A percentile compares a stretch with the other conserved stretches of the same genome.
Conservation (phyloP, 2,329 filamentous ascomycete genomes). For the Aspergillus pseudoterreus region DNA sequence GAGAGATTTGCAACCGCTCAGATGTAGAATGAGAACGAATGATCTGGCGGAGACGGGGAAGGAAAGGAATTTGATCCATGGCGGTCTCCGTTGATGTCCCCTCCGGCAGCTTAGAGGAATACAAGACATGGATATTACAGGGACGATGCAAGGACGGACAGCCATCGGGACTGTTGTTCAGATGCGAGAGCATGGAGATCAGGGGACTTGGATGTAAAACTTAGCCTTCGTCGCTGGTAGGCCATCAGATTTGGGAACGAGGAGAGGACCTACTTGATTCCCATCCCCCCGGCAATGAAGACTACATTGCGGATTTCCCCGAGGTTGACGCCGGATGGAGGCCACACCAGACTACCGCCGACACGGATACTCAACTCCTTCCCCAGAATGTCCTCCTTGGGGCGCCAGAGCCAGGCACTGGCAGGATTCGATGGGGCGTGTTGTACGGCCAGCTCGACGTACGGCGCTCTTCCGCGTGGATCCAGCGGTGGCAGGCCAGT, state of each 20-base stretch:
- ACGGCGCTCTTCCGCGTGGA: slow-evolving; percentile 37
- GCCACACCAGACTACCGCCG: slow-evolving; percentile 78
- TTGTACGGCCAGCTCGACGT: slow-evolving; percentile 77
- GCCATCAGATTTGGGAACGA: too few relatives aligned
- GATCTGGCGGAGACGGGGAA: slow-evolving; percentile 42
- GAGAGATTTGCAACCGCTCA: slow-evolving; percentile 24
- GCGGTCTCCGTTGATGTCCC: slow-evolving; percentile 9
- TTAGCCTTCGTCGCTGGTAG: neutral
- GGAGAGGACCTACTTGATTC: slow-evolving; percentile 61
- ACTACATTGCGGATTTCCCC: slow-evolving; percentile 57
- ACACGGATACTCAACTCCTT: slow-evolving; percentile 63
- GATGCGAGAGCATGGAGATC: slow-evolving; percentile 66
- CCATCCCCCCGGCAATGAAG: slow-evolving; percentile 76
- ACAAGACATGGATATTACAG: slow-evolving; percentile 58
- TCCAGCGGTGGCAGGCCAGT: slow-evolving; percentile 17
- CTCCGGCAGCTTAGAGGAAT: slow-evolving; percentile 51
- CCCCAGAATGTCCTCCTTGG: slow-evolving; percentile 53
- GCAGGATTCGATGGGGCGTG: slow-evolving; percentile 66
- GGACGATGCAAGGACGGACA: slow-evolving; percentile 25
- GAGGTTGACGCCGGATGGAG: slow-evolving; percentile 48
- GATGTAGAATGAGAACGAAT: slow-evolving; percentile 26
- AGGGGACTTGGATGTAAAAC: slow-evolving; percentile 52
- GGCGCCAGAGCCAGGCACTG: slow-evolving; percentile 72
- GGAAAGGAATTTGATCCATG: slow-evolving; percentile 43
- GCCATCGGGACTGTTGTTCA: slow-evolving; percentile 46